Evolutionary conservation across 306 rosid genomes (phyloP), one percentile per base, ranked within the genome.

Genomic region (Hippophae tibetana): DNA sequence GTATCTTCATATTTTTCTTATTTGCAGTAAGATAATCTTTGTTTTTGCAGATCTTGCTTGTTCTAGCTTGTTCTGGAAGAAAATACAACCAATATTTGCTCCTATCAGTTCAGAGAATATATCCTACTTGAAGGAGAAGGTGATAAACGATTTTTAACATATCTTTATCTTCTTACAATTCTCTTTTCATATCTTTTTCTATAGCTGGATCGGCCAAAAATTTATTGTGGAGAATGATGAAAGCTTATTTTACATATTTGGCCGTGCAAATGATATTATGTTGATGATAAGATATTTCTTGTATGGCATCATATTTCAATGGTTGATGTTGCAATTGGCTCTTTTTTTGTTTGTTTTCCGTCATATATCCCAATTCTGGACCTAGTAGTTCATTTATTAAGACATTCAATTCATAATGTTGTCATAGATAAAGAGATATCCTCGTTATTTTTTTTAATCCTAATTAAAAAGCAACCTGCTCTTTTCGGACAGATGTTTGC

Each of bases 21-120:
- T 52, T 47, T 63, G 38, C 47, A 23, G 31, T 57, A 40, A 58
- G 49, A 7, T 62, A 23, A 65, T 64, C 59, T 44, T 61, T 74
- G 43, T 48, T 43, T 60, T 66, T 60, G 50, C 77, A 90, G 97
- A 81, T 79, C 66, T 68, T 61, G 80, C 89, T 51, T 81, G 90
- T 67, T 84, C 94, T 47, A 70, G 86, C 77, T 12, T 78, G 52
- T 87, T 87, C 73, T 90, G 97, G 97, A 81, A 82, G 89, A 76
- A 82, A 69, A 52, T 79, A 82, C 94, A 90, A 68, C 79, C 76
- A 49, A 38, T 70, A 62, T 82, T 87, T 75, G 78, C 82, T 68
- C 62, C 88, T 67, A 73, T 82, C 60, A 70, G 72, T 77, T 68
- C 71, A 61, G 84, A 71, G 58, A 81, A 64, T 61, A 67, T 61